Conservation (phyloP, 805 yeast species). For the Candida multigemmis region DNA sequence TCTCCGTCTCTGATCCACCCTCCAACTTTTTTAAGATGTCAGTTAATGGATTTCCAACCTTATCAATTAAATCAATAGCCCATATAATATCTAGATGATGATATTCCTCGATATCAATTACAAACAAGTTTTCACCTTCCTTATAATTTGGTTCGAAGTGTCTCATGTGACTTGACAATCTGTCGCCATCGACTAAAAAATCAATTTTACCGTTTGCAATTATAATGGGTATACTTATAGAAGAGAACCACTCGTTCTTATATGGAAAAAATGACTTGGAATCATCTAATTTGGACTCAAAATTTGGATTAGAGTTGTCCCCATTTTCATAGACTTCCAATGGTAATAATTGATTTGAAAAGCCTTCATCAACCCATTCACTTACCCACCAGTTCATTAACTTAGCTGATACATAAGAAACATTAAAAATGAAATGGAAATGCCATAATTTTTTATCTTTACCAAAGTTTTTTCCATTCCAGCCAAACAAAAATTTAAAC, state of each 20-base stretch:
- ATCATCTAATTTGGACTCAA: constrained; percentile 9
- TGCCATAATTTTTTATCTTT: constrained; percentile 53
- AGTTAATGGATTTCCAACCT: constrained; percentile 44
- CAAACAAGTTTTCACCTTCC: constrained; percentile 25
- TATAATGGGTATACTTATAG: constrained; percentile 38
- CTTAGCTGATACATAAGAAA: constrained; percentile 70
- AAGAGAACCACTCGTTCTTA: constrained; percentile 43
- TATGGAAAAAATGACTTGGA: constrained; percentile 45
- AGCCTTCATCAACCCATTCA: constrained; percentile 27
- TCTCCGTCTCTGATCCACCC: too few species aligned
- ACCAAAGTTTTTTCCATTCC: constrained; percentile 71
- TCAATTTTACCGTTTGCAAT: constrained; percentile 70
- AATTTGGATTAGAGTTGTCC: constrained; percentile 14
- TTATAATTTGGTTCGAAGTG: constrained; percentile 42
- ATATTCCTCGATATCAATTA: constrained; percentile 48
- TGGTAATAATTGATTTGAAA: constrained; percentile 27
- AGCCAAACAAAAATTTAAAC: constrained; percentile 81
- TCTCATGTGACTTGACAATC: constrained; percentile 56
- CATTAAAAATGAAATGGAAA: constrained; percentile 78
- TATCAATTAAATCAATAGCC: constrained; percentile 70
- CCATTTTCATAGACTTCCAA: constrained; percentile 20
- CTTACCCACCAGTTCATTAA: constrained; percentile 91
- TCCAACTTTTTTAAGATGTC: too few species aligned
- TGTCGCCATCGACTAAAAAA: constrained; percentile 65
- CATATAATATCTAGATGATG: constrained; percentile 89